These are phyloP conservation scores for Sicyos edulis DNA, from an alignment of 306 rosid genomes.

Conservation along the genomic window DNA sequence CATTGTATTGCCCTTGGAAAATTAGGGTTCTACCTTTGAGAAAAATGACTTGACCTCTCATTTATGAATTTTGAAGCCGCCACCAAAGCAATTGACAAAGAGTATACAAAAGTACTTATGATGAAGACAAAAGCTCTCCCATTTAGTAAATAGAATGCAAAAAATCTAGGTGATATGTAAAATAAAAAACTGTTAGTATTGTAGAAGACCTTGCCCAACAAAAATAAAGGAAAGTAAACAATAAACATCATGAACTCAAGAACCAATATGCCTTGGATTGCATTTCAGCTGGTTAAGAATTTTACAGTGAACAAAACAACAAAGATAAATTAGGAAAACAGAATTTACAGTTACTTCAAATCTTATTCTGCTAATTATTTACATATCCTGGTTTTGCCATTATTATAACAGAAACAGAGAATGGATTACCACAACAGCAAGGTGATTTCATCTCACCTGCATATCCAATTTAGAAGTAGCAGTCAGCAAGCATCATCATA, in stretches of 20 bases:
- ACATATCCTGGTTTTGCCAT: slow-evolving; percentile 8
- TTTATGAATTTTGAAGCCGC: not conserved
- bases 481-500: not conserved
- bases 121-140: not conserved
- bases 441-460: slow-evolving; percentile 9
- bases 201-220: not conserved
- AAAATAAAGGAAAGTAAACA: not conserved
- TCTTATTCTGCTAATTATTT: slow-evolving; percentile 5
- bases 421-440: slow-evolving; percentile 4
- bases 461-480: slow-evolving; percentile 5
- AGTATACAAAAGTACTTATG: not conserved
- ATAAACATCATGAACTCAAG: not conserved
- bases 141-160: not conserved
- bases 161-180: not conserved
- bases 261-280: slow-evolving; percentile 13
- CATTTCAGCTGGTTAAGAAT: not conserved
- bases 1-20: not conserved
- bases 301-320: slow-evolving; percentile 10
- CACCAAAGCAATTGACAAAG: slow-evolving; percentile 1
- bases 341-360: slow-evolving; percentile 12
- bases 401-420: slow-evolving; percentile 13
- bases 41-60: not conserved
- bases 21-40: not conserved
- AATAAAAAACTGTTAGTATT: not conserved
- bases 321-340: slow-evolving; percentile 14